These are phyloP conservation scores for Zarea fungicola DNA, from an alignment of 2,329 filamentous ascomycete genomes.

Conservation along the genomic window DNA sequence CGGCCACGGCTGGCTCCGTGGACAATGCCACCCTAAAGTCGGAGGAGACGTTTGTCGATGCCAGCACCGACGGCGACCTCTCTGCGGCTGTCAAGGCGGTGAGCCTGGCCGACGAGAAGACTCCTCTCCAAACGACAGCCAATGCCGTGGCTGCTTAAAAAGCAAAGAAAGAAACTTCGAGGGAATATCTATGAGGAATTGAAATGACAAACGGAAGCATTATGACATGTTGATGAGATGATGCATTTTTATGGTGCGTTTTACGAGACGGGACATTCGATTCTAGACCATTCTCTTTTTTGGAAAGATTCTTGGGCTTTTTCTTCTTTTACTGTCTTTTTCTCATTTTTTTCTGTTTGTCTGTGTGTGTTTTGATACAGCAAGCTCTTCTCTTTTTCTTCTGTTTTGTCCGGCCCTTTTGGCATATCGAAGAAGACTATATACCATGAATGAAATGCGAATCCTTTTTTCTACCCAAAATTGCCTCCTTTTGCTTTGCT, in stretches of 20 bases:
- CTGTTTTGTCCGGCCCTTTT: slow-evolving; percentile 3
- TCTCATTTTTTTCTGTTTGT: slow-evolving; percentile 2
- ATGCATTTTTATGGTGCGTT: background rate
- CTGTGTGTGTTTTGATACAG: too few species aligned
- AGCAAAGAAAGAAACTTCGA: background rate
- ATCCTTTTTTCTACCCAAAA: background rate
- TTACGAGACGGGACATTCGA: background rate
- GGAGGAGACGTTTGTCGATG: slow-evolving; percentile 11
- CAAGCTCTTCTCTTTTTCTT: background rate
- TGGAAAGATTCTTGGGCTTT: background rate
- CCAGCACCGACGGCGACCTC: background rate
- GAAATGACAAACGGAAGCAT: too few species aligned
- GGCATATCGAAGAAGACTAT: slow-evolving; percentile 2
- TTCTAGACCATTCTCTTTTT: slow-evolving; percentile 5
- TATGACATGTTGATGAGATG: background rate
- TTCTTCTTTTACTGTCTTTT: background rate
- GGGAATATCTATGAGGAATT: background rate
- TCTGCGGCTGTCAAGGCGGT: slow-evolving; percentile 4
- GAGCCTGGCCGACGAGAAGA: slow-evolving; percentile 7
- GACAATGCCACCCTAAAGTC: slow-evolving; percentile 4
- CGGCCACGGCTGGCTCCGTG: too few species aligned
- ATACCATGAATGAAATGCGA: slow-evolving; percentile 6
- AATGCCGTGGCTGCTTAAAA: slow-evolving; percentile 12
- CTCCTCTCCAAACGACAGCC: background rate
- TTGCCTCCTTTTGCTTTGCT: too few species aligned